These are phyloP conservation scores for Calycina marina DNA, from an alignment of 2,329 filamentous ascomycete species.

Conservation along the genomic window DNA sequence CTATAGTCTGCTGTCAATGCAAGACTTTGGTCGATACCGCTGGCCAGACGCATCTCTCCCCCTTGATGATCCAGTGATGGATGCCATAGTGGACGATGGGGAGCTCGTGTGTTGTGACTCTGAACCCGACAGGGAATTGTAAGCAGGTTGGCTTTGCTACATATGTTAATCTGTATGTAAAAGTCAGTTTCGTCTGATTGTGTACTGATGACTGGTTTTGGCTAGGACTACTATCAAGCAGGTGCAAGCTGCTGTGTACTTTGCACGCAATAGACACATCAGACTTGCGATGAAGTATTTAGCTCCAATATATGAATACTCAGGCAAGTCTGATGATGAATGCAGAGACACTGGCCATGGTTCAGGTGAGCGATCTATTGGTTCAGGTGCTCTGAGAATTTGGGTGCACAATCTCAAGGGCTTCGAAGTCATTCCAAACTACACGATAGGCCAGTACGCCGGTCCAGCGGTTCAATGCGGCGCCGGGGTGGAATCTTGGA, in stretches of 20 bases:
- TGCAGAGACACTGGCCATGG: background rate
- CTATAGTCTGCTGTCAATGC: background rate
- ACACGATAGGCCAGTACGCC: constrained; percentile 28
- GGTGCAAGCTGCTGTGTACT: background rate
- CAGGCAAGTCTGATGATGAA: background rate
- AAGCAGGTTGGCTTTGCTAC: background rate
- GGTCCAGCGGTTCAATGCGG: constrained; percentile 12
- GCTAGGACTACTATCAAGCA: background rate
- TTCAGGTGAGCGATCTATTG: background rate
- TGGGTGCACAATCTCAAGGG: constrained; percentile 34
- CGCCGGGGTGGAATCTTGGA: constrained; percentile 34
- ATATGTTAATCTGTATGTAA: too few species aligned
- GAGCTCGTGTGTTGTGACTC: background rate
- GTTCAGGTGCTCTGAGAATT: constrained; percentile 27
- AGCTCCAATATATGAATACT: background rate
- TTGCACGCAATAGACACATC: background rate
- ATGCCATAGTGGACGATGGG: background rate
- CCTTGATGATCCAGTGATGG: background rate
- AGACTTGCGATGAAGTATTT: background rate
- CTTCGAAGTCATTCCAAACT: constrained; percentile 27
- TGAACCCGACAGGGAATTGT: background rate
- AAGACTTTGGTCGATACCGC: background rate
- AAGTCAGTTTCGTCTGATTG: too few species aligned
- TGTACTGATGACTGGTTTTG: too few species aligned
- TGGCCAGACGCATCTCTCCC: background rate